Base-by-base conservation (phyloP, 1,284 basidiomycete genomes). In the Sanguinoderma infundibulare region DNA sequence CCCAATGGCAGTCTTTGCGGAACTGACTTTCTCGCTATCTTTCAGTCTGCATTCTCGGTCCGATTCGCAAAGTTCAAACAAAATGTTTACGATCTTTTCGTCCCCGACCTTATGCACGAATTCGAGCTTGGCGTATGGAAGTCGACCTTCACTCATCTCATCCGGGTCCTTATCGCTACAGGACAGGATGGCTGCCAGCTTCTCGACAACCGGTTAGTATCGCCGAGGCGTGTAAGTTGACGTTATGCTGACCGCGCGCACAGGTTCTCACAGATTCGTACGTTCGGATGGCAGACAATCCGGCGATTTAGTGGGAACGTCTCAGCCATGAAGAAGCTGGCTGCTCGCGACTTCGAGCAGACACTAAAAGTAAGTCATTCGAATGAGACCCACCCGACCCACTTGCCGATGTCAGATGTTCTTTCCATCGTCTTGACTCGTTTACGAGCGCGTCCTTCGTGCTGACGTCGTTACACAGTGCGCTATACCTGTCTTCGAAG, bases 41-140 rank as follows among this genome's bases (percentile, higher is more conserved):
- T 17, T 7, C 34, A 71, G 67, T 69, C 59, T 56, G 70, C 76
- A 0, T 77, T 81, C 38, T 71, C 71, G 10, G 40, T 5, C 8
- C 47, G 44, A 1, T 32, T 55, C 17, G 46, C 55, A 0, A 32
- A 53, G 0, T 60, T 71, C 9, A 73, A 71, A 0, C 71, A 76
- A 38, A 67, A 77, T 32, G 57, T 72, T 6, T 76, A 72, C 49
- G 54, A 17, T 0, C 65, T 77, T 53, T 67, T 80, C 1, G 69
- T 72, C 0, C 67, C 72, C 0, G 79, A 81, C 61, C 22, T 78
- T 4, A 42, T 80, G 64, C 78, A 80, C 53, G 75, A 80, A 57
- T 69, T 76, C 44, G 76, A 79, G 55, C 62, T 79, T 0, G 78
- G 78, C 1, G 70, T 75, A 0, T 81, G 78, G 77, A 66, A 66